Evolutionary conservation across 179 eudicot genomes (phyloP), one percentile per base, ranked within the genome.

Genomic region (Beta macrorhiza): DNA sequence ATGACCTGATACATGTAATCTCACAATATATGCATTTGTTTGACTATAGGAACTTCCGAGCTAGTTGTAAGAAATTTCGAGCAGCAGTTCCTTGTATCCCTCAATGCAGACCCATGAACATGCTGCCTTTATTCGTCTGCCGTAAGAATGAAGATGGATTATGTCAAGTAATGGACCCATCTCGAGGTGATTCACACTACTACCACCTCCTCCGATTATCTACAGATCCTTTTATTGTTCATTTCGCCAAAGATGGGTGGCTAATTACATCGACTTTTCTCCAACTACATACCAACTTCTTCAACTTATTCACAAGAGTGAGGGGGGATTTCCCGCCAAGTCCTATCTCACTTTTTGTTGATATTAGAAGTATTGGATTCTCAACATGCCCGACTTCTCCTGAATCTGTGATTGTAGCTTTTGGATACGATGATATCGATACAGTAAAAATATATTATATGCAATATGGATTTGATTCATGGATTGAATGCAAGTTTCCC

Each of bases 221-320:
- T 12, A 0, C 14, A 13, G 32, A 4, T 47, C 20, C n/a, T 13
- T 44, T 64, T 14, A 51, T 6, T 8, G 42, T 78, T 14, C 64
- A 78, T n/a, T 78, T 29, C 73, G 9, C 29, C 12, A 78, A 32
- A 29, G 65, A 67, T 78, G 80, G 80, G 19, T 78, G 80, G 80
- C 10, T 78, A 42, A 6, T 53, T 52, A 29, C 44, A 22, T 7
- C 11, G 6, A 62, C 10, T 51, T 29, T 49, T 42, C 11, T 3
- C 9, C 4, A 2, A 5, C 42, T 7, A 37, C 0, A 25, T 37
- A 25, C 7, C 32, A 5, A 16, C 11, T 55, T 53, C 17, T 67
- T 32, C 53, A 78, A 78, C 42, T 62, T 51, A 25, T 67, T 78
- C 29, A 37, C 58, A 14, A 32, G 29, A 61, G 25, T 25, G 47